These are phyloP conservation scores for Camptophora hylomeconis DNA, from an alignment of 2,329 filamentous ascomycete species.

Conservation along the genomic window DNA sequence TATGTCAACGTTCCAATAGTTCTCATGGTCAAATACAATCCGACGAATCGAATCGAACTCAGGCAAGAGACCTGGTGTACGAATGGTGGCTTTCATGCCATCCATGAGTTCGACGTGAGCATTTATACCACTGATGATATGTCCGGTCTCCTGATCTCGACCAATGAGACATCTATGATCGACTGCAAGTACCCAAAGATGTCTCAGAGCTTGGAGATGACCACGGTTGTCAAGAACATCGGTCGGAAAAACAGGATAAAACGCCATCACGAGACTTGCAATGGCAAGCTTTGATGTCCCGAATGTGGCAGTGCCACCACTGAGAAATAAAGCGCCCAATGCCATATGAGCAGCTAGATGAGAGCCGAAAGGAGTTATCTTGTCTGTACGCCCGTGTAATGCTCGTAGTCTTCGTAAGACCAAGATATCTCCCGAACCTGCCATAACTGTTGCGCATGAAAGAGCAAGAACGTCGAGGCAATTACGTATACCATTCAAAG, in stretches of 20 bases:
- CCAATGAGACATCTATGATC: conserved; percentile 81
- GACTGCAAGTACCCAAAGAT: conserved; percentile 90
- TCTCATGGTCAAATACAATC: conserved; percentile 31
- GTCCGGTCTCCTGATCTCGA: conserved; percentile 74
- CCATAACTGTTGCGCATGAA: conserved; percentile 80
- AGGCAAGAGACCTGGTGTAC: conserved; percentile 45
- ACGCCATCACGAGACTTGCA: conserved; percentile 73
- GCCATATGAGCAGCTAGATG: conserved; percentile 89
- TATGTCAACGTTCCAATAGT: conserved; percentile 71
- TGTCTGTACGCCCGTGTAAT: conserved; percentile 74
- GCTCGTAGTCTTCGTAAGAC: conserved; percentile 76
- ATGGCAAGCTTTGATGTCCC: conserved; percentile 78
- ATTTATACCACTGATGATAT: conserved; percentile 58
- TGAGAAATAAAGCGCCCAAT: conserved; percentile 79
- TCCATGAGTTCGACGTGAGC: conserved; percentile 44
- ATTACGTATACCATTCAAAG: conserved; percentile 71
- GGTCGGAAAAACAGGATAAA: conserved; percentile 86
- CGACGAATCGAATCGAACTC: conserved; percentile 26
- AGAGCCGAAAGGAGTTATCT: conserved; percentile 79
- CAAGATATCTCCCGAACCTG: conserved; percentile 78
- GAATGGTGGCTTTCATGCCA: conserved; percentile 23
- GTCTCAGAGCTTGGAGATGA: conserved; percentile 88
- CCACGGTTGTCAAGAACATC: conserved; percentile 87
- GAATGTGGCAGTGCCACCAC: conserved; percentile 84
- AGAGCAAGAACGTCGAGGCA: conserved; percentile 82